Evolutionary conservation across 2,329 filamentous ascomycete genomes (phyloP).

Genomic region (Ilyonectria destructans): DNA sequence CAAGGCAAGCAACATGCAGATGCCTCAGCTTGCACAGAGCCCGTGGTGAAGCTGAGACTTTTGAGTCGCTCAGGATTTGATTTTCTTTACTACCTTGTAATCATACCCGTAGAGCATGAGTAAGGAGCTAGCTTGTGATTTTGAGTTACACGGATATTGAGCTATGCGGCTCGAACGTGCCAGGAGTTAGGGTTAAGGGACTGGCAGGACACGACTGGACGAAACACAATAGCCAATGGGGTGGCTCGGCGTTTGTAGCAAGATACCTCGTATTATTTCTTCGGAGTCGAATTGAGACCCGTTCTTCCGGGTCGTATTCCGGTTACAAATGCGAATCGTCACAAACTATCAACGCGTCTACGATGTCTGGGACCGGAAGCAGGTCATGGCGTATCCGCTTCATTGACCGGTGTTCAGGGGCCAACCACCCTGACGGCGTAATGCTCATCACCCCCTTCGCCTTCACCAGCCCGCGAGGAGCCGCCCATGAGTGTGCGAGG

Average conservation of each 20-base stretch:
- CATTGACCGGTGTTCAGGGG: conserved; percentile 25
- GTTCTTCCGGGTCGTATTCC: conserved; percentile 15
- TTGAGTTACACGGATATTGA: conserved; percentile 16
- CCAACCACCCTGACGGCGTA: conserved; percentile 19
- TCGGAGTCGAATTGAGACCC: conserved; percentile 29
- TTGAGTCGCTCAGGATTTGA: not conserved
- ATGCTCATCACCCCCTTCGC: conserved; percentile 2
- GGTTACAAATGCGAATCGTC: conserved; percentile 9
- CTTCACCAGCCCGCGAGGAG: conserved; percentile 12
- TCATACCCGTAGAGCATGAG: conserved; percentile 22
- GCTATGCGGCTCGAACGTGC: conserved; percentile 5
- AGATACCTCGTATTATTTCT: conserved; percentile 39
- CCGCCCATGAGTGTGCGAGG: conserved; percentile 42
- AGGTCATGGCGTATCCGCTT: conserved; percentile 14
- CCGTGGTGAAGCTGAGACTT: conserved; percentile 43
- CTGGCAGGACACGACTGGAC: conserved; percentile 32
- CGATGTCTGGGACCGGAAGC: conserved; percentile 7
- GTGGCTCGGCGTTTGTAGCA: conserved; percentile 33
- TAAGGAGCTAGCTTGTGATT: conserved; percentile 23
- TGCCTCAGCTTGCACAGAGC: conserved; percentile 41
- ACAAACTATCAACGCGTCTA: conserved; percentile 4
- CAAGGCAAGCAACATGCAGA: conserved; percentile 34
- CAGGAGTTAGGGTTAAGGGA: conserved; percentile 11
- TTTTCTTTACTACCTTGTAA: conserved; percentile 19
- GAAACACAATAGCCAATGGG: conserved; percentile 25